These are phyloP conservation scores for Trichosporon ovoides DNA, from an alignment of 1,284 basidiomycete genomes.

Conservation along the genomic window DNA sequence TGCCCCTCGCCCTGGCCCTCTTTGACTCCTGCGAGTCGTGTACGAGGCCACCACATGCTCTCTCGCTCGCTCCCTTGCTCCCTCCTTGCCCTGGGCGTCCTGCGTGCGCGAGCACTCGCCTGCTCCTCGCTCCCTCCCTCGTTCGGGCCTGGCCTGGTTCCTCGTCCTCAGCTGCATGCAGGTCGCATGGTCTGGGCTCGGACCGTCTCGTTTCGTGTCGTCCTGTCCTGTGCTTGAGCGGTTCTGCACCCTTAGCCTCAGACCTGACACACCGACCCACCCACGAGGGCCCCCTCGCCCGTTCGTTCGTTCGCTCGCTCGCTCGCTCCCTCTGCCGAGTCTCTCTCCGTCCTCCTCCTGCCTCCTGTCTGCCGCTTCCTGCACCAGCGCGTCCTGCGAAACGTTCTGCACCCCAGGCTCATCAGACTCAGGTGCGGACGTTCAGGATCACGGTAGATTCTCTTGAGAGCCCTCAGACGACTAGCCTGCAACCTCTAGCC, in stretches of 20 bases:
- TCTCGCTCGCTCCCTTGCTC: neutral
- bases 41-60: neutral
- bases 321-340: too few species aligned
- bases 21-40: neutral
- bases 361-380: too few species aligned
- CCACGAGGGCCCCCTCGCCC: neutral
- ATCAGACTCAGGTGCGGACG: neutral
- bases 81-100: neutral
- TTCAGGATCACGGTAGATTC: neutral
- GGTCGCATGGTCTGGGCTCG: slow-evolving; percentile 2
- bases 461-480: neutral
- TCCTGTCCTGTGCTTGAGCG: slow-evolving; percentile 10
- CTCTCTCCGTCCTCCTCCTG: too few species aligned
- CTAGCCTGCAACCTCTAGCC: neutral
- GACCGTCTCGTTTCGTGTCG: neutral
- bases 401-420: neutral
- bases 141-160: neutral
- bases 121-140: neutral
- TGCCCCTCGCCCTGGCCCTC: neutral
- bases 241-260: slow-evolving; percentile 19
- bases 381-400: too few species aligned
- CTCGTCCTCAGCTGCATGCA: neutral
- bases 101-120: neutral
- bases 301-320: too few species aligned
- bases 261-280: slow-evolving; percentile 2